phyloP scores from a whole-genome alignment of 768 basidiomycete species.

The Boletus sp. region DNA sequence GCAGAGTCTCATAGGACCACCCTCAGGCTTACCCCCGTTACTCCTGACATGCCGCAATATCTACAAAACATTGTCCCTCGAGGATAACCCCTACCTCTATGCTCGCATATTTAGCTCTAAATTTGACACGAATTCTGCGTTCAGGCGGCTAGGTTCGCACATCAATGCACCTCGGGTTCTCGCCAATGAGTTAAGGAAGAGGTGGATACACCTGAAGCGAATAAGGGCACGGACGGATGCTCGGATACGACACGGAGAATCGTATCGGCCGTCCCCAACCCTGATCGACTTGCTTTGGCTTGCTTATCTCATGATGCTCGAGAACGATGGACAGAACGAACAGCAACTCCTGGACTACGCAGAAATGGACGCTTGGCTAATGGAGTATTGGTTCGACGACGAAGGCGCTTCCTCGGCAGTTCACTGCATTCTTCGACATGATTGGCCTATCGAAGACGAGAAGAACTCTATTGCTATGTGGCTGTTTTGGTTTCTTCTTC shows the following conservation, averaged over 20 bases:
- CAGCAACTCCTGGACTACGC: constrained; percentile 70
- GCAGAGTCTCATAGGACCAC: constrained; percentile 55
- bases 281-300: constrained; percentile 54
- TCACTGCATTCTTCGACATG: constrained; percentile 38
- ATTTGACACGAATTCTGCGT: constrained; percentile 58
- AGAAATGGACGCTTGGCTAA: constrained; percentile 59
- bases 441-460: constrained; percentile 58
- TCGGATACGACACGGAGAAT: constrained; percentile 17
- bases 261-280: constrained; percentile 21
- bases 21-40: constrained; percentile 55
- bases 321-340: constrained; percentile 75
- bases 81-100: constrained; percentile 66
- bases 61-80: constrained; percentile 48
- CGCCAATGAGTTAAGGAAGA: constrained; percentile 61
- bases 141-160: constrained; percentile 48
- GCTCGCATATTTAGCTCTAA: constrained; percentile 64
- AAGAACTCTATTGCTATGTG: constrained; percentile 67
- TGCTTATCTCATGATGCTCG: constrained; percentile 76
- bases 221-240: constrained; percentile 43
- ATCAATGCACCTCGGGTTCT: constrained; percentile 43
- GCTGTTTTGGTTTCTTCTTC: constrained; percentile 74
- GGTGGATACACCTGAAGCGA: constrained; percentile 56
- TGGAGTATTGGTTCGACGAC: constrained; percentile 63
- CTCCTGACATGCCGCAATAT: constrained; percentile 49
- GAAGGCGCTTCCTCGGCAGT: constrained; percentile 54